Evolutionary conservation across 1,284 basidiomycete genomes (phyloP).

Genomic region (Melanopsichium pennsylvanicum): DNA sequence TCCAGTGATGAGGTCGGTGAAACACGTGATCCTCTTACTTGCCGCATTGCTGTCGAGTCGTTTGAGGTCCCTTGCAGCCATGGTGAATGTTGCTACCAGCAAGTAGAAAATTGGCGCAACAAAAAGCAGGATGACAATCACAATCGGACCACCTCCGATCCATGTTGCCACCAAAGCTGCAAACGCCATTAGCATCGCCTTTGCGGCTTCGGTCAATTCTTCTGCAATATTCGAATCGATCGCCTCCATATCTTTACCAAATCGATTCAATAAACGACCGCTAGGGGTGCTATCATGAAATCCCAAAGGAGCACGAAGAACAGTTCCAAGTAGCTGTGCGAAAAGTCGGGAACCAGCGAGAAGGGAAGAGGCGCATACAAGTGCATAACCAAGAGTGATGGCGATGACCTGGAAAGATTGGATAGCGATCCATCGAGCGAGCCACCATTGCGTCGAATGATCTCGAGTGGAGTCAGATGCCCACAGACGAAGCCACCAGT

Average conservation of each 20-base stretch:
- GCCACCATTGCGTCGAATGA: slow-evolving; percentile 60
- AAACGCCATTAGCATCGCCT: slow-evolving; percentile 47
- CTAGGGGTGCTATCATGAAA: slow-evolving; percentile 86
- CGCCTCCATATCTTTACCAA: slow-evolving; percentile 79
- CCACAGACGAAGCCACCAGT: slow-evolving; percentile 35
- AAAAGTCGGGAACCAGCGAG: slow-evolving; percentile 73
- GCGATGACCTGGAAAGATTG: slow-evolving; percentile 76
- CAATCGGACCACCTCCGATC: slow-evolving; percentile 75
- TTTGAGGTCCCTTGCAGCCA: slow-evolving; percentile 86
- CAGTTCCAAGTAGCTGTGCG: slow-evolving; percentile 70
- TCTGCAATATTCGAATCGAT: slow-evolving; percentile 75
- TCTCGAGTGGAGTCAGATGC: not conserved
- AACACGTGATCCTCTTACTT: slow-evolving; percentile 79
- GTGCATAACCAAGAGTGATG: slow-evolving; percentile 73
- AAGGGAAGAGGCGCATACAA: slow-evolving; percentile 72
- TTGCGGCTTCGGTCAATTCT: slow-evolving; percentile 55
- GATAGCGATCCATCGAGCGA: slow-evolving; percentile 75
- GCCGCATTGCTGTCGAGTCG: slow-evolving; percentile 75
- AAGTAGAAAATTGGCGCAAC: slow-evolving; percentile 56
- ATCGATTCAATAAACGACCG: slow-evolving; percentile 82
- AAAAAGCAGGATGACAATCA: slow-evolving; percentile 71
- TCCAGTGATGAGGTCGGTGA: slow-evolving; percentile 87
- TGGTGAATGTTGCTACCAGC: slow-evolving; percentile 77
- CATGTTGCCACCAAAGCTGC: slow-evolving; percentile 73
- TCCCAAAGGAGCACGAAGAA: slow-evolving; percentile 75